These are phyloP conservation scores for Anastatica hierochuntica DNA, from an alignment of 345 rosid species.

Conservation along the genomic window DNA sequence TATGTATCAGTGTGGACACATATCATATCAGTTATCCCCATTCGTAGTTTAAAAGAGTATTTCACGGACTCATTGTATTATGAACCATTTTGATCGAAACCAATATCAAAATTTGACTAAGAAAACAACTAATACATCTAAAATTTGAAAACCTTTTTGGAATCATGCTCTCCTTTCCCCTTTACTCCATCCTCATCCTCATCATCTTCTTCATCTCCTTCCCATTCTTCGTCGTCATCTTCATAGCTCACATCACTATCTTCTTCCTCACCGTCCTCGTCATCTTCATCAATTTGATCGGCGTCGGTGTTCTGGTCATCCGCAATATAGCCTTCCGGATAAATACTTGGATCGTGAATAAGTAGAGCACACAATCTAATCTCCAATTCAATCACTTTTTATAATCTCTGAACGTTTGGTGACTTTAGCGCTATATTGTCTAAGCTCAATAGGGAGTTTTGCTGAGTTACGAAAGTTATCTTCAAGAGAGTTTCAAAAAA, in stretches of 20 bases:
- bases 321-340: constrained; percentile 33
- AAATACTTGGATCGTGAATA: constrained; percentile 97
- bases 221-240: constrained; percentile 29
- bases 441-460: too few species aligned
- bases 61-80: too few species aligned
- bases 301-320: neutral
- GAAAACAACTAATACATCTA: neutral
- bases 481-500: too few species aligned
- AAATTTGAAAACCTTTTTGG: constrained; percentile 48
- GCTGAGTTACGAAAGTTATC: too few species aligned
- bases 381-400: constrained; percentile 54
- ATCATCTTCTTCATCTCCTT: constrained; percentile 3
- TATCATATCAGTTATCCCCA: too few species aligned
- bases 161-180: constrained; percentile 36
- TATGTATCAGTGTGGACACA: too few species aligned
- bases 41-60: too few species aligned
- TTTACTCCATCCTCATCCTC: constrained; percentile 18
- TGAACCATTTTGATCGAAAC: too few species aligned
- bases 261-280: constrained; percentile 22
- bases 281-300: constrained; percentile 23
- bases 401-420: constrained; percentile 65
- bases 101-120: too few species aligned
- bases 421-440: constrained; percentile 64
- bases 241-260: constrained; percentile 26
- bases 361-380: constrained; percentile 76